Evolutionary conservation across 768 basidiomycete genomes (phyloP).

Genomic region (Naganishia vaughanmartiniae): DNA sequence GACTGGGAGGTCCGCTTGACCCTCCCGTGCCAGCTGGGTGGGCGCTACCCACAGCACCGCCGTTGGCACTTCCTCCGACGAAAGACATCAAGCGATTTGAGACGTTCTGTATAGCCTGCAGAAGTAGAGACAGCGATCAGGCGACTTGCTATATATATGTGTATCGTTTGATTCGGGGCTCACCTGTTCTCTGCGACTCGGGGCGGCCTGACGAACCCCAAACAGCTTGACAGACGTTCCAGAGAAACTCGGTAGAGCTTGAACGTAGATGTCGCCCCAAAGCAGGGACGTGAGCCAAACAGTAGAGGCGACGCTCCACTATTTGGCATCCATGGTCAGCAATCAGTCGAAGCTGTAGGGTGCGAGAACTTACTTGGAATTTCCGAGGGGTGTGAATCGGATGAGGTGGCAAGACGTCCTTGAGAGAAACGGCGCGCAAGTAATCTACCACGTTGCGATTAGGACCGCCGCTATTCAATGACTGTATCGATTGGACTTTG

Average conservation of each 20-base stretch:
- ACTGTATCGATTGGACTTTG: slow-evolving; percentile 76
- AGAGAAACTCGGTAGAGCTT: slow-evolving; percentile 86
- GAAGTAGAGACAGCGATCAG: background rate
- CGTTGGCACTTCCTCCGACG: slow-evolving; percentile 21
- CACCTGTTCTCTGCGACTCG: slow-evolving; percentile 32
- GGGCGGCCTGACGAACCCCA: slow-evolving; percentile 74
- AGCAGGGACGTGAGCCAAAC: slow-evolving; percentile 90
- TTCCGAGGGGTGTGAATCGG: slow-evolving; percentile 66
- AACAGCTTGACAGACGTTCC: slow-evolving; percentile 84
- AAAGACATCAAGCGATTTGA: slow-evolving; percentile 32
- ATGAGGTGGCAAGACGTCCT: slow-evolving; percentile 69
- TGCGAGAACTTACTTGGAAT: slow-evolving; percentile 61
- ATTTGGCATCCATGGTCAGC: slow-evolving; percentile 25
- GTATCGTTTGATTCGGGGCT: background rate
- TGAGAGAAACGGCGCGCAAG: slow-evolving; percentile 66
- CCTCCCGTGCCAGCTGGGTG: background rate
- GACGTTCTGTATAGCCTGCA: slow-evolving; percentile 33
- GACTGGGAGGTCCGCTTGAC: background rate
- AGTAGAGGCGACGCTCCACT: slow-evolving; percentile 91
- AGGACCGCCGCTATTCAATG: slow-evolving; percentile 63
- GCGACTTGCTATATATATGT: background rate
- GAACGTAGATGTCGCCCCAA: slow-evolving; percentile 94
- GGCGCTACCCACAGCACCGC: background rate
- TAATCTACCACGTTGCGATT: slow-evolving; percentile 71
- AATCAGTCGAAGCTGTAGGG: background rate